Base-by-base conservation (phyloP, 2,329 filamentous ascomycete species). In the Pseudogymnoascus sp. region DNA sequence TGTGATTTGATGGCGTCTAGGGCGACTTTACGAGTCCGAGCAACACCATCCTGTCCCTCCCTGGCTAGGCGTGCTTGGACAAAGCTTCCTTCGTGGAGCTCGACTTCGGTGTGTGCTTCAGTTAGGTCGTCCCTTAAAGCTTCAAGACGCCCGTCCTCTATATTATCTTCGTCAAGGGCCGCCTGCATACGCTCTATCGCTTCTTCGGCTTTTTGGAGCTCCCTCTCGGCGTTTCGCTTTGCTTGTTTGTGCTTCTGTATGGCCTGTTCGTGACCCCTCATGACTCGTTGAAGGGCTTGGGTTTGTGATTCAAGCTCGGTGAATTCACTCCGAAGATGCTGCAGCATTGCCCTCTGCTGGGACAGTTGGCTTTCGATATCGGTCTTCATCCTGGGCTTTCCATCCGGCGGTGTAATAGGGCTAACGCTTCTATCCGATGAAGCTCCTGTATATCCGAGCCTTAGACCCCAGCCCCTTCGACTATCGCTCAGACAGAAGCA, bases 381-480 rank as follows among this genome's bases (percentile, higher is more conserved):
- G 0, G 89, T 88, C 71, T 88, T 89, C 86, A 96, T 96, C n/a
- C 92, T 85, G 24, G 89, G 80, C 8, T 76, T 77, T 40, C 65
- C 61, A 6, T 59, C 53, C 10, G 64, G 62, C 6, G 67, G 65
- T 6, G 63, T 53, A 16, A 89, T 79, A 11, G 83, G 82, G 40
- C 78, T 76, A 38, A 82, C 77, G 59, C 77, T 82, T 60, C 78
- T 73, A 43, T 78, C 78, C n/a, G 79, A 80, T 59, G 72, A 74
- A 33, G 77, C 75, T 31, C 77, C 73, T 62, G 63, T 78, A 70
- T 75, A 82, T 19, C 77, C 81, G 65, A 90, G 81, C 70, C 85
- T 82, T 56, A 86, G 75, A 46, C 87, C 90, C 71, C 81, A 81
- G 4, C 82, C 82, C 53, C 78, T 80, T 64, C 79, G 82, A 41